phyloP scores from a whole-genome alignment of 2,329 filamentous ascomycete species.

The Xylaria sp. region DNA sequence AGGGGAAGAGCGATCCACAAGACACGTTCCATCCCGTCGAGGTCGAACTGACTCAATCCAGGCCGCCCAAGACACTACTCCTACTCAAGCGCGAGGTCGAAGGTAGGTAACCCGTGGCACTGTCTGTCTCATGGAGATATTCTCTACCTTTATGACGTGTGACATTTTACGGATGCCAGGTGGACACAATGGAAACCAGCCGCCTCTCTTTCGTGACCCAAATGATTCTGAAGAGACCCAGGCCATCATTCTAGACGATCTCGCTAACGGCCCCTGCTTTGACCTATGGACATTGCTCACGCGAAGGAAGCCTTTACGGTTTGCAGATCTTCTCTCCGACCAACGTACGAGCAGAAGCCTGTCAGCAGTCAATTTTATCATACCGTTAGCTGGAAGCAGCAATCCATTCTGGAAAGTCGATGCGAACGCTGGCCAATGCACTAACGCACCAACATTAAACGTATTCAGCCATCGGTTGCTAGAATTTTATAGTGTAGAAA shows the following conservation, averaged over 20 bases:
- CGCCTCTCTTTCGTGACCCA: slow-evolving; percentile 31
- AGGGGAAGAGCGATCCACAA: not conserved
- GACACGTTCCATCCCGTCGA: not conserved
- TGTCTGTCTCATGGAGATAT: slow-evolving; percentile 43
- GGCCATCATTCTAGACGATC: slow-evolving; percentile 45
- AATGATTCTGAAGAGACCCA: slow-evolving; percentile 38
- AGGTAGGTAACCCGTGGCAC: slow-evolving; percentile 42
- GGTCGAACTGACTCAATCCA: not conserved
- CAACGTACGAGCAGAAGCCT: slow-evolving; percentile 16
- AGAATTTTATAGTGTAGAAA: slow-evolving; percentile 36
- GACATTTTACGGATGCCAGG: slow-evolving; percentile 42
- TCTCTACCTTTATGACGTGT: slow-evolving; percentile 42
- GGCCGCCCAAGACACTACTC: slow-evolving; percentile 31
- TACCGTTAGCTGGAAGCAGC: slow-evolving; percentile 48
- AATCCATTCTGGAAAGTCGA: slow-evolving; percentile 52
- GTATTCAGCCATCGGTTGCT: slow-evolving; percentile 44
- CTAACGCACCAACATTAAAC: slow-evolving; percentile 39
- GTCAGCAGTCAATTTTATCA: slow-evolving; percentile 41
- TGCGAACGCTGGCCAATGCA: slow-evolving; percentile 43
- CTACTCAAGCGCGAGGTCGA: slow-evolving; percentile 45
- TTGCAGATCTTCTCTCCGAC: slow-evolving; percentile 33
- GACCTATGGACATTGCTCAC: slow-evolving; percentile 48
- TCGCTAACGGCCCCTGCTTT: slow-evolving; percentile 43
- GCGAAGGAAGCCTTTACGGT: slow-evolving; percentile 38
- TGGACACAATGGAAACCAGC: slow-evolving; percentile 15